Conservation (phyloP, 305 asterid species). For the Solanum hybrid region DNA sequence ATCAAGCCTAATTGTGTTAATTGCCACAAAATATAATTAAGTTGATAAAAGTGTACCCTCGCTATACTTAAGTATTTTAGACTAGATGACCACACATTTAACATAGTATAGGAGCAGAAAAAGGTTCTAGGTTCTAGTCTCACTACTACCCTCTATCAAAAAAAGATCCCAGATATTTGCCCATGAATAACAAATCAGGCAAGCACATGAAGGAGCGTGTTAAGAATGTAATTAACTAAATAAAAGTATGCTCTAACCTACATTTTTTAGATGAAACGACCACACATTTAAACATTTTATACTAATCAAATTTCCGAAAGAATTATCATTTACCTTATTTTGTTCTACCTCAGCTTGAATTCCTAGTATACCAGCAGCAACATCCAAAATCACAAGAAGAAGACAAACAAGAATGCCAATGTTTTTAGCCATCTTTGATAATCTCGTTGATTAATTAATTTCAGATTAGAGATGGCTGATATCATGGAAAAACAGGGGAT, state of each 20-base stretch:
- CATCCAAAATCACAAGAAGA: constrained; percentile 52
- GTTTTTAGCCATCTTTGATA: constrained; percentile 36
- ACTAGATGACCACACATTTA: not conserved
- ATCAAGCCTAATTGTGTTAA: not conserved
- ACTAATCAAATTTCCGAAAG: not conserved
- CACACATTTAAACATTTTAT: not conserved
- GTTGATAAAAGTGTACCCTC: not conserved
- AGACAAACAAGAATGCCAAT: constrained; percentile 38
- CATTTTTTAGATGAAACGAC: accelerated
- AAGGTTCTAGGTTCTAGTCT: not conserved
- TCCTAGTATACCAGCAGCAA: constrained; percentile 70
- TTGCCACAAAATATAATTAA: not conserved
- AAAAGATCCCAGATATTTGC: not conserved
- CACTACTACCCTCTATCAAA: not conserved
- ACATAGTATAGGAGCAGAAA: not conserved
- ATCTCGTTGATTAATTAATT: not conserved
- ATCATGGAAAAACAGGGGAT: not conserved
- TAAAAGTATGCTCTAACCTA: not conserved
- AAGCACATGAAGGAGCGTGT: not conserved
- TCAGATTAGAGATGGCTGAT: not conserved
- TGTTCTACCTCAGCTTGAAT: constrained; percentile 80
- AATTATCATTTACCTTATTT: constrained; percentile 42
- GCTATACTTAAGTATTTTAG: not conserved
- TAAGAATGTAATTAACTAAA: not conserved
- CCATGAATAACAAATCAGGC: not conserved